Conservation (phyloP, 1,139 yeast species). For the Hyphopichia pseudoburtonii region DNA sequence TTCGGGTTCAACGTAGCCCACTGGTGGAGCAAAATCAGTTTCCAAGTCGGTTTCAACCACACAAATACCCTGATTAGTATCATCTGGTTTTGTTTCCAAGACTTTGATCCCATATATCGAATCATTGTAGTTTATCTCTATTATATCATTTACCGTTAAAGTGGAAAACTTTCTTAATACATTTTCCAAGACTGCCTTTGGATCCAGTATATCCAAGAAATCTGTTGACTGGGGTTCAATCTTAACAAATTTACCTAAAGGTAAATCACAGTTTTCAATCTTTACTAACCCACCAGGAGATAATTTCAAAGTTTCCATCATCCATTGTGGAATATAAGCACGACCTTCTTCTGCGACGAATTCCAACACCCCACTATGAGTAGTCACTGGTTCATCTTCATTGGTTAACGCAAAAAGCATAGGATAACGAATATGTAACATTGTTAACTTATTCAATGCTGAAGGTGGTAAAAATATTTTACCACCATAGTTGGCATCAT, state of each 20-base stretch:
- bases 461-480: constrained; percentile 94
- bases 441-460: constrained; percentile 82
- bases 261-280: constrained; percentile 74
- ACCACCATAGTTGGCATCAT: constrained; percentile 92
- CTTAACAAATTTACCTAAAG: constrained; percentile 85
- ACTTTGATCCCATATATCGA: constrained; percentile 78
- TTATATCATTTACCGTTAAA: constrained; percentile 78
- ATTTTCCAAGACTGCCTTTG: constrained; percentile 93
- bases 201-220: constrained; percentile 90
- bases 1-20: constrained; percentile 93
- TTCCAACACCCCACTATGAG: constrained; percentile 95
- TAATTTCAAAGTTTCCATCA: constrained; percentile 75
- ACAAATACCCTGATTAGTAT: constrained; percentile 66
- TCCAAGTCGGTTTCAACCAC: constrained; percentile 96
- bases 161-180: constrained; percentile 89
- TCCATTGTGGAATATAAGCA: constrained; percentile 94
- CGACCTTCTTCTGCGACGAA: constrained; percentile 98
- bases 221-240: constrained; percentile 94
- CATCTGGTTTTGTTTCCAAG: constrained; percentile 83
- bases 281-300: constrained; percentile 80
- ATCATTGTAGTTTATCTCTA: constrained; percentile 84
- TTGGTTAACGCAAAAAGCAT: constrained; percentile 85
- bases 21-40: constrained; percentile 98
- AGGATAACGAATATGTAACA: constrained; percentile 87
- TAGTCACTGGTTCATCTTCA: constrained; percentile 55